phyloP scores from a whole-genome alignment of 192 early-diverging fungal species.

The Coemansia sp. region DNA sequence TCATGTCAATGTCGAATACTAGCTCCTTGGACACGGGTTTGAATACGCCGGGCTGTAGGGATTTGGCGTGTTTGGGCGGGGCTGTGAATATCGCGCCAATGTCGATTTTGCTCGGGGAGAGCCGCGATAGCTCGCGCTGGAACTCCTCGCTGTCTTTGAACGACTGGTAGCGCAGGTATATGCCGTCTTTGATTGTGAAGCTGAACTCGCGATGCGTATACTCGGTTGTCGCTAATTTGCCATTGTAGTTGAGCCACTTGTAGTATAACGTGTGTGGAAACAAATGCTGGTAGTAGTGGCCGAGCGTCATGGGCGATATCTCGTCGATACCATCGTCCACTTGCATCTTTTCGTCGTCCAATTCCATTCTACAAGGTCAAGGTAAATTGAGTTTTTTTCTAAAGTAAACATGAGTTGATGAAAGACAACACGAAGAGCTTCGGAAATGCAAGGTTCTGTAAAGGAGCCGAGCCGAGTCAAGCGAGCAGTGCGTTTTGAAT shows the following conservation, averaged over 20 bases:
- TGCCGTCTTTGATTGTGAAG: conserved; percentile 76
- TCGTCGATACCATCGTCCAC: conserved; percentile 33
- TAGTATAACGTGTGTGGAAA: conserved; percentile 84
- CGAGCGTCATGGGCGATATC: conserved; percentile 50
- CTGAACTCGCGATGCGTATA: conserved; percentile 91
- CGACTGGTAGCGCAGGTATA: conserved; percentile 88
- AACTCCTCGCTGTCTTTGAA: conserved; percentile 72
- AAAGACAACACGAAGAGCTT: not conserved
- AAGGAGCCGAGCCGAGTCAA: not conserved
- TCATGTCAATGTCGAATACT: conserved; percentile 99
- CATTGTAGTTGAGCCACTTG: conserved; percentile 74
- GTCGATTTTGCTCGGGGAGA: conserved; percentile 91
- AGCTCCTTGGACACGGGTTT: conserved; percentile 82
- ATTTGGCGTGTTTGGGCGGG: conserved; percentile 79
- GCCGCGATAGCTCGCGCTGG: conserved; percentile 67
- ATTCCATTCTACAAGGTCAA: not conserved
- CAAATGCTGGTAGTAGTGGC: conserved; percentile 78
- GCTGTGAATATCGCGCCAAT: conserved; percentile 94
- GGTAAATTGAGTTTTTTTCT: not conserved
- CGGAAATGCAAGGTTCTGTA: not conserved
- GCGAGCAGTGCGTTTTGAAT: conserved; percentile 28
- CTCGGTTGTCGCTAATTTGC: conserved; percentile 59
- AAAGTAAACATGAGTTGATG: conserved; percentile 6
- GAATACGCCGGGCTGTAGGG: conserved; percentile 68
- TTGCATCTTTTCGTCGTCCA: conserved; percentile 10